phyloP scores from a whole-genome alignment of 1,284 basidiomycete genomes.

The Cystobasidium sp. region DNA sequence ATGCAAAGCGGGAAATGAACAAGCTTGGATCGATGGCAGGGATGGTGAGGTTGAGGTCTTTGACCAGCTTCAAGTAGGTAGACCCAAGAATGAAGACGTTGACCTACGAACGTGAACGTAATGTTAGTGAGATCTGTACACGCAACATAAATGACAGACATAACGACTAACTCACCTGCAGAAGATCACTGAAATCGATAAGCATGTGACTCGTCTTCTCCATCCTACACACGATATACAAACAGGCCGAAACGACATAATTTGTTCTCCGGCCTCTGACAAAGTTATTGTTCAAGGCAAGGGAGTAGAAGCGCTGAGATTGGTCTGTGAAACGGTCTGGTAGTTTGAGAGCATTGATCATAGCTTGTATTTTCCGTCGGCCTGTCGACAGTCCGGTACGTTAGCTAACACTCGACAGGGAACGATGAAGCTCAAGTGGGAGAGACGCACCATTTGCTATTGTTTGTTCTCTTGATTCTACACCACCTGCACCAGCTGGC shows the following conservation, averaged over 20 bases:
- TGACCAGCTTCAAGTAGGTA: conserved; percentile 91
- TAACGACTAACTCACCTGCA: conserved; percentile 67
- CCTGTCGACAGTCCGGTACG: conserved; percentile 61
- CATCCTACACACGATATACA: conserved; percentile 91
- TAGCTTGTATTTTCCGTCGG: conserved; percentile 76
- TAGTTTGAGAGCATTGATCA: conserved; percentile 76
- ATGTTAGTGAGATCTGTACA: not conserved
- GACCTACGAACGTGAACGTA: conserved; percentile 64
- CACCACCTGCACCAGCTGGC: conserved; percentile 65
- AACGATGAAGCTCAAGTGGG: not conserved
- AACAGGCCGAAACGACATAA: conserved; percentile 92
- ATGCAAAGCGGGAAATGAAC: conserved; percentile 94
- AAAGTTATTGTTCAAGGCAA: conserved; percentile 92
- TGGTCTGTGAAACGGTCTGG: conserved; percentile 78
- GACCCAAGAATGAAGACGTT: conserved; percentile 98
- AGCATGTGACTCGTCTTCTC: conserved; percentile 93
- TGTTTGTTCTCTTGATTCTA: conserved; percentile 82
- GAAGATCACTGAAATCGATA: conserved; percentile 93
- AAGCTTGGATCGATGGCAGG: conserved; percentile 94
- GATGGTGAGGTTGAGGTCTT: conserved; percentile 82
- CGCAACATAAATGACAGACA: conserved; percentile 14
- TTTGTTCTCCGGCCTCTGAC: conserved; percentile 88
- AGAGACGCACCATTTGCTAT: conserved; percentile 74
- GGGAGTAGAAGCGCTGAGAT: conserved; percentile 85
- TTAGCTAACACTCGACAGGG: conserved; percentile 1